phyloP scores from a whole-genome alignment of 192 early-diverging fungal genomes.

The Obelidium mucronatum region DNA sequence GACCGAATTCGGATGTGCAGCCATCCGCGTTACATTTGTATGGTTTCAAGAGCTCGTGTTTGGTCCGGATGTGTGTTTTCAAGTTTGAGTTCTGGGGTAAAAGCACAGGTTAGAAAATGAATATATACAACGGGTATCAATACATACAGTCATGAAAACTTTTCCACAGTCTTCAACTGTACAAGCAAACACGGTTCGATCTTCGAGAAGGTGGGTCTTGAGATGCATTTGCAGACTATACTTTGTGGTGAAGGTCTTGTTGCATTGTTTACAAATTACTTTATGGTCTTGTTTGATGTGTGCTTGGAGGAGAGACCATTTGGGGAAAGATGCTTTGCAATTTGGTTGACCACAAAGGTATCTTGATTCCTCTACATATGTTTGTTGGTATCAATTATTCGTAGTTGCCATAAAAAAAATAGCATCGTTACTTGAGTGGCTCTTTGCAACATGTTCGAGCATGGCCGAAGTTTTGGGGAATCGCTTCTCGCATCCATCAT shows the following conservation, averaged over 20 bases:
- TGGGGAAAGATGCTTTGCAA: constrained; percentile 45
- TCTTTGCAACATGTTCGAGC: constrained; percentile 39
- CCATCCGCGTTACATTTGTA: constrained; percentile 19
- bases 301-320: constrained; percentile 55
- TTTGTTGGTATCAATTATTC: neutral
- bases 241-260: constrained; percentile 36
- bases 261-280: constrained; percentile 38
- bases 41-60: constrained; percentile 41
- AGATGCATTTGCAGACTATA: constrained; percentile 42
- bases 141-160: constrained; percentile 45
- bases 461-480: constrained; percentile 52
- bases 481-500: constrained; percentile 29
- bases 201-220: constrained; percentile 39
- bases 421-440: neutral
- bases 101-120: neutral
- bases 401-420: no score
- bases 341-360: constrained; percentile 44
- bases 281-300: constrained; percentile 47
- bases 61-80: constrained; percentile 38
- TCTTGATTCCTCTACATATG: neutral
- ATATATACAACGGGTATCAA: constrained; percentile 2
- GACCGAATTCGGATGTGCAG: neutral
- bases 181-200: constrained; percentile 44
- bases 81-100: neutral
- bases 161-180: constrained; percentile 45